These are phyloP conservation scores for Suillus tomentosus DNA, from an alignment of 768 basidiomycete species.

Conservation along the genomic window DNA sequence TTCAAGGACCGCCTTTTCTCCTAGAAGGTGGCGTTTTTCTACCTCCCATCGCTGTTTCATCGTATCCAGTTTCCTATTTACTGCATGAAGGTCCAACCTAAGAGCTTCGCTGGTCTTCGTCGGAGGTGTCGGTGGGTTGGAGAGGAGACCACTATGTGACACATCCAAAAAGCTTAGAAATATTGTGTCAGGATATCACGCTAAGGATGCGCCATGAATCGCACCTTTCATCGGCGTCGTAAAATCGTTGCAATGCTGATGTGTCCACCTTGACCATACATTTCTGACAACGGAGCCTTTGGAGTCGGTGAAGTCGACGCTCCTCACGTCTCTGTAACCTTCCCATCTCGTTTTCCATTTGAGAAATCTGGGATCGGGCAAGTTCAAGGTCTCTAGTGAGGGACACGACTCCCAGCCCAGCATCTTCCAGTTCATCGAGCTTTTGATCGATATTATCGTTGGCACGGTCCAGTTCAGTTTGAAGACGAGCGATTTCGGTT, in stretches of 20 bases:
- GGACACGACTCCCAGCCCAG: slow-evolving; percentile 72
- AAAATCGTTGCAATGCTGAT: slow-evolving; percentile 39
- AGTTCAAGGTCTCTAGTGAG: slow-evolving; percentile 73
- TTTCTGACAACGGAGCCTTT: slow-evolving; percentile 66
- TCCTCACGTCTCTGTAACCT: slow-evolving; percentile 69
- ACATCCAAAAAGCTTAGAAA: slow-evolving; percentile 53
- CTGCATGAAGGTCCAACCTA: slow-evolving; percentile 55
- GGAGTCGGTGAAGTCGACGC: slow-evolving; percentile 60
- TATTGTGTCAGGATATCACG: slow-evolving; percentile 10
- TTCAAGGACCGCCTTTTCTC: slow-evolving; percentile 73
- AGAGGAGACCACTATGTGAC: slow-evolving; percentile 46
- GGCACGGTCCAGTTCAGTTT: slow-evolving; percentile 73
- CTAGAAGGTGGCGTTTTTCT: slow-evolving; percentile 63
- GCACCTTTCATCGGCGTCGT: slow-evolving; percentile 65
- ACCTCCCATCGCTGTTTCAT: slow-evolving; percentile 72
- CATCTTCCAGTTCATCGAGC: slow-evolving; percentile 81
- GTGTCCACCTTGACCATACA: slow-evolving; percentile 67
- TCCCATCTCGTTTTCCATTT: slow-evolving; percentile 69
- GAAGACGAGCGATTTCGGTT: slow-evolving; percentile 71
- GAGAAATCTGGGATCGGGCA: slow-evolving; percentile 55
- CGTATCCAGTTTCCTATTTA: slow-evolving; percentile 61
- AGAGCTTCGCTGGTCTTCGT: slow-evolving; percentile 69
- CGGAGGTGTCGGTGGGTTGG: slow-evolving; percentile 68
- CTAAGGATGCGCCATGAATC: slow-evolving; percentile 3
- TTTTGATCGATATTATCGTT: slow-evolving; percentile 90